Base-by-base conservation (phyloP, 2,329 filamentous ascomycete species). In the Aureobasidium melanogenum region DNA sequence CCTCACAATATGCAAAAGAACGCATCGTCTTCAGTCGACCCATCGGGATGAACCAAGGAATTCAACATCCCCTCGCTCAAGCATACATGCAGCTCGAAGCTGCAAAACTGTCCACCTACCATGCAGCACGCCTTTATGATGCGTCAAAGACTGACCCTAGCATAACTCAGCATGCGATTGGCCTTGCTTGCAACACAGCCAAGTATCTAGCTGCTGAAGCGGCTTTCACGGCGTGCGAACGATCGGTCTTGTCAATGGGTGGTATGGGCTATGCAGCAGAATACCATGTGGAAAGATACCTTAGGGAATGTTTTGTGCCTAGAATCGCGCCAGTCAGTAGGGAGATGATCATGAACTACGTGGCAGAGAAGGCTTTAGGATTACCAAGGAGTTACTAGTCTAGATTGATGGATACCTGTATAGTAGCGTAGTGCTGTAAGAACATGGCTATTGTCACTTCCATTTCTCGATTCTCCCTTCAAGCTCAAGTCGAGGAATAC, bases 1-100 rank as follows among this genome's bases (percentile, higher is more conserved):
- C 88, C 0, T 79, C 84, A 0, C 77, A 76, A 19, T 91, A 91
- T 66, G 87, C 88, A 0, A 77, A 80, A 56, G 85, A 88, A 39
- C 79, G 88, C 0, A 77, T 85, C 5, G 84, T 88, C 0, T 88
- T 88, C 66, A 76, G 79, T n/a, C 74, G 84, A 1, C 80, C 83
- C 0, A 87, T 88, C 63, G 85, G 86, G 1, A 77, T 80, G 73
- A 88, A 88, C 67, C 86, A 88, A 66, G 83, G 79, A 0, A 82
- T 88, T 28, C 79, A 83, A 2, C 85, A 88, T 66, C 85, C 85
- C 1, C 74, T 89, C 1, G 85, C 86, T 0, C 82, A 86, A 50
- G 82, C 82, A 1, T 88, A 80, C 63, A 85, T 85, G 83, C 76
- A 80, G 59, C 77, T 86, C 5, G 83, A 86, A 69, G 82, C 82